Evolutionary conservation across 306 rosid genomes (phyloP).

Genomic region (Medicago arabica): DNA sequence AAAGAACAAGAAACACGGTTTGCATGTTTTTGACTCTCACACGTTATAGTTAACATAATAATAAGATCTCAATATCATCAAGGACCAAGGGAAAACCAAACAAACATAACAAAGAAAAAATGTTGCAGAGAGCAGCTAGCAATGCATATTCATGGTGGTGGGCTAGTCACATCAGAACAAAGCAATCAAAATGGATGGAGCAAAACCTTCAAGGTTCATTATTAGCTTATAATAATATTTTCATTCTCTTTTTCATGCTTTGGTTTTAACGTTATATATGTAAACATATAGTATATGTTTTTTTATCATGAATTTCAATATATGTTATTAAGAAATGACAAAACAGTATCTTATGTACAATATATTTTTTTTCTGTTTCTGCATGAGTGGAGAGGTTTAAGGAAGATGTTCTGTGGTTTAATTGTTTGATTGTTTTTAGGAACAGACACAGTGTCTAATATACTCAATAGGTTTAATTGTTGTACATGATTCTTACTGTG

Average conservation of each 20-base stretch:
- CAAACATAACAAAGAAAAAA: constrained; percentile 29
- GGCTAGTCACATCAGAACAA: constrained; percentile 98
- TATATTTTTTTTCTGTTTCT: neutral
- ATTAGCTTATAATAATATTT: neutral
- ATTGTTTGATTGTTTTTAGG: no score
- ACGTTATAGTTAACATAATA: constrained; percentile 12
- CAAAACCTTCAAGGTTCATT: constrained; percentile 83
- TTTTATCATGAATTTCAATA: constrained; percentile 9
- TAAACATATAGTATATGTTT: neutral
- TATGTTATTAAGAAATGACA: neutral
- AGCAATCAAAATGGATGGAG: constrained; percentile 99
- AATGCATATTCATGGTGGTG: constrained; percentile 99
- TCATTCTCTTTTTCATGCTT: constrained; percentile 25
- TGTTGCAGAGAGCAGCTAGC: constrained; percentile 99
- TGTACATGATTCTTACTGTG: constrained; percentile 30
- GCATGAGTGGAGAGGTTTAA: constrained; percentile 10
- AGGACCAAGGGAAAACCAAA: constrained; percentile 21
- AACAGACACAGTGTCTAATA: neutral
- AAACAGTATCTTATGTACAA: neutral
- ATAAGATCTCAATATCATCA: constrained; percentile 35
- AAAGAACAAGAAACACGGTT: constrained; percentile 35
- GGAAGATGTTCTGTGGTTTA: constrained; percentile 11
- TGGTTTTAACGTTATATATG: constrained; percentile 21
- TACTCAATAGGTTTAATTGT: constrained; percentile 27
- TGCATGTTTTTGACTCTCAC: constrained; percentile 47